A percentile compares a stretch with the other conserved stretches of the same genome.
Evolutionary conservation across 345 rosid species (phyloP).

Genomic region (Eucalyptus virginea): DNA sequence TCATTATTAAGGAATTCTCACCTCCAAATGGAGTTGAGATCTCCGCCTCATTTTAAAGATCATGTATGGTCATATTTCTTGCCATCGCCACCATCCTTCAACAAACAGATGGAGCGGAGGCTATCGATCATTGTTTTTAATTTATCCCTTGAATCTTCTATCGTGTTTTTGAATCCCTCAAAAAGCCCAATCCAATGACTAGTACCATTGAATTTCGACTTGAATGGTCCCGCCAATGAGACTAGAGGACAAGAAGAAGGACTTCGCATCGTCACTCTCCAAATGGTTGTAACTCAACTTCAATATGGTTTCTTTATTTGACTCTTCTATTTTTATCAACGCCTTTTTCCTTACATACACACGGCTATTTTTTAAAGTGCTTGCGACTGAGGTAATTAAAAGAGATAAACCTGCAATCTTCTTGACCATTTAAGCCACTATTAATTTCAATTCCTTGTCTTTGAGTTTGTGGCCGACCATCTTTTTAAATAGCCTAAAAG

Average conservation of each 20-base stretch:
- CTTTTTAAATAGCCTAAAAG: too few relatives aligned
- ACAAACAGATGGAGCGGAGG: background rate
- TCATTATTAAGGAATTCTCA: background rate
- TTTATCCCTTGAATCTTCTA: too few relatives aligned
- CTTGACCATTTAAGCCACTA: too few relatives aligned
- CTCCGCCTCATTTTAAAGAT: background rate
- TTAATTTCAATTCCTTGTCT: too few relatives aligned
- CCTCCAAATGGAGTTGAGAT: background rate
- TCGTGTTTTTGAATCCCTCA: background rate
- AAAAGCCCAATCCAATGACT: background rate
- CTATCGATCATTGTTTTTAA: too few relatives aligned
- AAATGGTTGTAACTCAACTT: background rate
- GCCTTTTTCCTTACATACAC: too few relatives aligned
- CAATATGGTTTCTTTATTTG: too few relatives aligned
- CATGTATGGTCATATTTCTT: background rate
- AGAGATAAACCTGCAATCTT: too few relatives aligned
- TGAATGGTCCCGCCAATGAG: background rate
- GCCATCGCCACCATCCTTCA: background rate
- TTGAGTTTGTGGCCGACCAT: too few relatives aligned
- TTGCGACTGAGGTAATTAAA: too few relatives aligned
- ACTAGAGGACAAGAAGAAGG: background rate
- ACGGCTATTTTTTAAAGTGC: too few relatives aligned
- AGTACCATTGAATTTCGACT: background rate
- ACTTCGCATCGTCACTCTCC: background rate
- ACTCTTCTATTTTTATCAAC: too few relatives aligned